Conservation (phyloP, 2,329 filamentous ascomycete genomes). For the Penicillium janthinellum region DNA sequence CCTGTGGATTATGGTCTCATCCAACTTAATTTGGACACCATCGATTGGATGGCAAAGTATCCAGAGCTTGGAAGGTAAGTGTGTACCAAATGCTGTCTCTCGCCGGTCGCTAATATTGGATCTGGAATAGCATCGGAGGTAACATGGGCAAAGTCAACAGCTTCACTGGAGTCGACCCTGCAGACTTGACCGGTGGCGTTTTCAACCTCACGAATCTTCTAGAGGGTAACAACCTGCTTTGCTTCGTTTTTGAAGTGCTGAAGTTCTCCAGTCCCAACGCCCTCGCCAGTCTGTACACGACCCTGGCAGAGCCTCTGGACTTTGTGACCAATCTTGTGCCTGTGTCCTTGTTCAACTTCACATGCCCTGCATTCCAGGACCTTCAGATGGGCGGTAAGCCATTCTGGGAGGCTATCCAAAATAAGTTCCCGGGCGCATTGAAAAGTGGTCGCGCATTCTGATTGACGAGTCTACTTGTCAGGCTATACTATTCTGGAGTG, state of each 20-base stretch:
- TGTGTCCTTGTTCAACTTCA: slow-evolving; percentile 32
- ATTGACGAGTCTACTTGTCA: not conserved
- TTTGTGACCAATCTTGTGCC: slow-evolving; percentile 33
- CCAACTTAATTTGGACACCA: slow-evolving; percentile 45
- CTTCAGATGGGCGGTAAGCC: slow-evolving; percentile 34
- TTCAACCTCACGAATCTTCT: slow-evolving; percentile 38
- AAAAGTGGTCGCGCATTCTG: slow-evolving; percentile 27
- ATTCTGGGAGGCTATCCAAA: slow-evolving; percentile 33
- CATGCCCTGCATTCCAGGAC: slow-evolving; percentile 37
- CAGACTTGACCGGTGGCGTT: slow-evolving; percentile 48
- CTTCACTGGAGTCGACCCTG: slow-evolving; percentile 52
- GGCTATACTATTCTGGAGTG: too few species aligned
- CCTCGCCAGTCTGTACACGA: slow-evolving; percentile 33
- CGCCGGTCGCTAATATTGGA: not conserved
- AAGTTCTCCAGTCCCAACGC: slow-evolving; percentile 38
- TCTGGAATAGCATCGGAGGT: slow-evolving; percentile 49
- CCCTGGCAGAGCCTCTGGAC: slow-evolving; percentile 31
- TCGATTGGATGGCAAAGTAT: slow-evolving; percentile 42
- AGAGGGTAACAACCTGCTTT: slow-evolving; percentile 45
- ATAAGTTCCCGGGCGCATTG: slow-evolving; percentile 32
- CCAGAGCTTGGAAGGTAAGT: slow-evolving; percentile 43
- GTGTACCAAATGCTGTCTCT: not conserved
- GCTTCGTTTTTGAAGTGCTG: slow-evolving; percentile 41
- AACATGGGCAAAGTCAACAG: slow-evolving; percentile 56
- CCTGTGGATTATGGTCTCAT: slow-evolving; percentile 52